A percentile compares a stretch with the other conserved stretches of the same genome.
Evolutionary conservation across 1,284 basidiomycete species (phyloP).

Genomic region (Heterobasidion irregulare): DNA sequence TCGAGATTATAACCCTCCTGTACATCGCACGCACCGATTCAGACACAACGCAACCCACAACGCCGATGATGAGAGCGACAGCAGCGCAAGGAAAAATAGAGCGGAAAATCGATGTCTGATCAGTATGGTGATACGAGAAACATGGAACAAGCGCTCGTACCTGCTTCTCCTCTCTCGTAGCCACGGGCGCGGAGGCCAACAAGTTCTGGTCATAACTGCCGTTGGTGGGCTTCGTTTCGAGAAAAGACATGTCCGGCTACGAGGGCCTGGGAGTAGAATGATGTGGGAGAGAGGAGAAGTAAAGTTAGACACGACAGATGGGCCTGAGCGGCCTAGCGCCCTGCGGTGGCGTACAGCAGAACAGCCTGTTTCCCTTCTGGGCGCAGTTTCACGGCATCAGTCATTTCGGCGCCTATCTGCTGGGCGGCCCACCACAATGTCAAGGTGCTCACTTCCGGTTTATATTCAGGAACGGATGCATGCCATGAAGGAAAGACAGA

Average conservation of each 20-base stretch:
- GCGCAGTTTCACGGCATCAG: no score
- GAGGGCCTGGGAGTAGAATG: background rate
- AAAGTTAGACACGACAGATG: no score
- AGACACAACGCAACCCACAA: background rate
- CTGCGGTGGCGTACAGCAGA: no score
- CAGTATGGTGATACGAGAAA: background rate
- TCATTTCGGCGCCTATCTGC: no score
- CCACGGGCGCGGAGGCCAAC: constrained; percentile 25
- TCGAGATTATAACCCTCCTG: constrained; percentile 48
- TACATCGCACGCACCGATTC: background rate
- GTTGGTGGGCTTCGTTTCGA: constrained; percentile 1
- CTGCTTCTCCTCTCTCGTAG: constrained; percentile 27
- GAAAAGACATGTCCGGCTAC: constrained; percentile 7
- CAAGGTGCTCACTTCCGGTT: no score
- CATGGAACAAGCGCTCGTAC: constrained; percentile 15
- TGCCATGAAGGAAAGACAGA: no score
- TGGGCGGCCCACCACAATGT: no score
- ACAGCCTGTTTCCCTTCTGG: no score
- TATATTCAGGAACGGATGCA: no score
- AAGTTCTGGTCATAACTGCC: constrained; percentile 26
- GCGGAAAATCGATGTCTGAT: background rate
- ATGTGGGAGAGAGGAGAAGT: background rate
- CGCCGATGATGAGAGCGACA: background rate
- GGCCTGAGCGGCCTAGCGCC: no score
- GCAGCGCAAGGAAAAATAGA: background rate